Conservation (phyloP, 805 yeast genomes). For the Candida jianshihensis region DNA sequence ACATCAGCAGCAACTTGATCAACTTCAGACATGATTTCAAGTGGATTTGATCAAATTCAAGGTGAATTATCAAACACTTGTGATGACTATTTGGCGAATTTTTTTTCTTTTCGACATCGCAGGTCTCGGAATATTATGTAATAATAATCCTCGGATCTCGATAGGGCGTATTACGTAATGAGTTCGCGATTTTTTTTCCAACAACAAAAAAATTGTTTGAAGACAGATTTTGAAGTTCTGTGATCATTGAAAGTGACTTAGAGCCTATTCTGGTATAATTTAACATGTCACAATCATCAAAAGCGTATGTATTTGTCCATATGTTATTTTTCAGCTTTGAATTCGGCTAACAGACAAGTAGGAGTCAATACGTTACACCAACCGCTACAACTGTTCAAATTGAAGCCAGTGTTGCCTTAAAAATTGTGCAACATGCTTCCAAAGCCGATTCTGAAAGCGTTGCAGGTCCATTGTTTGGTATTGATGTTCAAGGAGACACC, state of each 20-base stretch:
- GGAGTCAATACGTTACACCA: slow-evolving; percentile 13
- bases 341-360: too few species aligned
- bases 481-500: slow-evolving; percentile 47
- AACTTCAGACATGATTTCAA: slow-evolving; percentile 7
- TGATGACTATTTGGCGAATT: background rate
- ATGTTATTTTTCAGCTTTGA: background rate
- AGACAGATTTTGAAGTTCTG: too few species aligned
- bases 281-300: background rate
- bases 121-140: too few species aligned
- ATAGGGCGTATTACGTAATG: too few species aligned
- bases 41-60: background rate
- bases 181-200: too few species aligned
- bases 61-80: background rate
- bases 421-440: slow-evolving; percentile 60
- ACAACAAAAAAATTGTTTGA: background rate
- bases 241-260: too few species aligned
- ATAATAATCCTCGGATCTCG: background rate
- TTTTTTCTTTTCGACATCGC: too few species aligned
- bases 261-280: too few species aligned
- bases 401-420: slow-evolving; percentile 37
- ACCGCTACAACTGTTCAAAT: slow-evolving; percentile 16
- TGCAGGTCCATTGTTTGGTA: slow-evolving; percentile 71
- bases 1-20: slow-evolving; percentile 63
- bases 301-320: background rate
- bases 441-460: slow-evolving; percentile 55